Evolutionary conservation across 331 rosid species (phyloP).

Genomic region (Stylosanthes scabra): DNA sequence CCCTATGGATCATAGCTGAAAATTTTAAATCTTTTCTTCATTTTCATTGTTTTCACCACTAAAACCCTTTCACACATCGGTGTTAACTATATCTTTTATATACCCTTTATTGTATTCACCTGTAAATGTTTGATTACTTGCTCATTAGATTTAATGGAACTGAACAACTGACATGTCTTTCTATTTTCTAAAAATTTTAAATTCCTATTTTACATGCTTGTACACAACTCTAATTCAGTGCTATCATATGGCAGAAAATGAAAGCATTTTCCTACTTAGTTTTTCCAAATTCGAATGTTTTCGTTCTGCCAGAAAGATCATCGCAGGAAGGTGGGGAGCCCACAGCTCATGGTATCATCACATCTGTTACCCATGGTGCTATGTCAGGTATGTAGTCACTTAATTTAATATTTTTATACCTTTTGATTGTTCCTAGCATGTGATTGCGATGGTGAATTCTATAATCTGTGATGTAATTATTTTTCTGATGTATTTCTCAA

Average conservation of each 20-base stretch:
- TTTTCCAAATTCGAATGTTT: constrained; percentile 75
- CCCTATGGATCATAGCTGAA: neutral
- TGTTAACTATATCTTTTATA: neutral
- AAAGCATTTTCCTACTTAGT: constrained; percentile 84
- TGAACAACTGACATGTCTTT: constrained; percentile 1
- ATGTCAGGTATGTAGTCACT: constrained; percentile 72
- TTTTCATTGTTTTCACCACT: neutral
- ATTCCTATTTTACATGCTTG: neutral
- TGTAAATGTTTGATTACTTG: constrained; percentile 8
- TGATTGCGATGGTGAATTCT: neutral
- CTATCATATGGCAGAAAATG: constrained; percentile 61
- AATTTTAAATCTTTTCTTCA: neutral
- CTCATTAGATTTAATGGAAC: constrained; percentile 9
- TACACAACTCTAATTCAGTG: constrained; percentile 27
- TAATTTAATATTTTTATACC: neutral
- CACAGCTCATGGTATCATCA: constrained; percentile 75
- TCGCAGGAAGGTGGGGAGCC: constrained; percentile 58
- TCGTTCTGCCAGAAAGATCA: constrained; percentile 58
- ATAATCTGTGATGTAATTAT: constrained; percentile 30
- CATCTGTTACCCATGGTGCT: constrained; percentile 91
- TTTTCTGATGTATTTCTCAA: constrained; percentile 45
- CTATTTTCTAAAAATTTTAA: constrained; percentile 18
- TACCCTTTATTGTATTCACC: neutral
- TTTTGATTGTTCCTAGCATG: constrained; percentile 7
- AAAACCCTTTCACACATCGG: neutral